Conservation (phyloP, 306 rosid genomes). For the Sphenostylis stenocarpa region DNA sequence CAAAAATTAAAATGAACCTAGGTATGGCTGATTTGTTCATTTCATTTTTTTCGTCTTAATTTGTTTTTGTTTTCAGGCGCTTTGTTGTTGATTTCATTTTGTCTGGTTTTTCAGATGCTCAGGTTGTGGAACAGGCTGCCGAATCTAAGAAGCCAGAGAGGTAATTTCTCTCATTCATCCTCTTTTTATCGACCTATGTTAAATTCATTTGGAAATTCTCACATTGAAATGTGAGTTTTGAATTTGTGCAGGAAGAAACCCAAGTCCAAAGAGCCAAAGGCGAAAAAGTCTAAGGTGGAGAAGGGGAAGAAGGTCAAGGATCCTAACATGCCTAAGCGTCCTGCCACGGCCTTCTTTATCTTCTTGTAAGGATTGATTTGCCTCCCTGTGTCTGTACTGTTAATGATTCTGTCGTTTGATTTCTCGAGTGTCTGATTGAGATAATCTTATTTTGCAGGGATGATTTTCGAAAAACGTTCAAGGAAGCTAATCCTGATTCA, state of each 20-base stretch:
- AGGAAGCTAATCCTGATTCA: slow-evolving; percentile 74
- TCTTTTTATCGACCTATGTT: too few species aligned
- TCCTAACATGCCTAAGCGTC: slow-evolving; percentile 81
- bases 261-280: slow-evolving; percentile 52
- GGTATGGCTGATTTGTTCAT: slow-evolving; percentile 41
- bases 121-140: slow-evolving; percentile 60
- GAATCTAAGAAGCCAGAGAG: slow-evolving; percentile 59
- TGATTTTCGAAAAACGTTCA: slow-evolving; percentile 69
- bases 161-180: slow-evolving; percentile 21
- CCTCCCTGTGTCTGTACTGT: background rate
- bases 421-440: background rate
- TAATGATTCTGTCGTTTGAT: background rate
- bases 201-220: fast-evolving
- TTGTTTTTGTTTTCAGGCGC: background rate
- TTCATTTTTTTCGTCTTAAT: background rate
- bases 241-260: slow-evolving; percentile 54
- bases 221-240: background rate
- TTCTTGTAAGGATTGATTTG: slow-evolving; percentile 45
- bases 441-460: slow-evolving; percentile 43
- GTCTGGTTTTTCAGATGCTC: slow-evolving; percentile 49
- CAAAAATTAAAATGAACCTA: slow-evolving; percentile 73
- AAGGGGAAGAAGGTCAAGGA: slow-evolving; percentile 60
- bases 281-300: slow-evolving; percentile 54
- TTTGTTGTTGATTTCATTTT: background rate
- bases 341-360: slow-evolving; percentile 77